Conservation (phyloP, 176 grass and related monocot genomes). For the Coix lacrymajobi region DNA sequence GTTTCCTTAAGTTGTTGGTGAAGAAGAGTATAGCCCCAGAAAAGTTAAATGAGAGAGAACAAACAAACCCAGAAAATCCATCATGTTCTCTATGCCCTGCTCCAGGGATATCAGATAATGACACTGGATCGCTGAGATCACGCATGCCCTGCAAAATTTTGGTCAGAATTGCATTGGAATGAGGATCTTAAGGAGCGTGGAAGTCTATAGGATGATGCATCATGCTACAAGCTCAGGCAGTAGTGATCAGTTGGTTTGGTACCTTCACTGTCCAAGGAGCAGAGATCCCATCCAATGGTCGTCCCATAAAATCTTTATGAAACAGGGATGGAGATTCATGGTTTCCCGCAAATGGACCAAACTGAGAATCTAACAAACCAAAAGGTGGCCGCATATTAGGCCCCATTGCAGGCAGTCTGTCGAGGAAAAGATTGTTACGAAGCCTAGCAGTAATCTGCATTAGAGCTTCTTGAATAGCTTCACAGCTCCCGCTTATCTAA, state of each 20-base stretch:
- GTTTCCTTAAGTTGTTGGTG: not conserved
- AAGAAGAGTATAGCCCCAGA: not conserved
- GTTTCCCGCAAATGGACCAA: conserved; percentile 58
- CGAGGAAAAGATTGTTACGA: conserved; percentile 77
- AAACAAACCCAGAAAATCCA: conserved; percentile 73
- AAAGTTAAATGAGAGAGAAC: conserved; percentile 10
- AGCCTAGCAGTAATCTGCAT: conserved; percentile 84
- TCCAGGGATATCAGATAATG: conserved; percentile 56
- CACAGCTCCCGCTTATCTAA: conserved; percentile 72
- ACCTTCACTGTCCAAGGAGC: conserved; percentile 60
- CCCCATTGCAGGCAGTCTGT: conserved; percentile 45
- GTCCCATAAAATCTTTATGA: conserved; percentile 61
- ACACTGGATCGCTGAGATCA: conserved; percentile 45
- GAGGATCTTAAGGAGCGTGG: not conserved
- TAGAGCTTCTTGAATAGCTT: conserved; percentile 82
- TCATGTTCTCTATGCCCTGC: conserved; percentile 51
- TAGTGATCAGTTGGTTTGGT: not conserved
- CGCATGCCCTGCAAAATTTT: conserved; percentile 42
- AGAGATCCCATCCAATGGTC: conserved; percentile 56
- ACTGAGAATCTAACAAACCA: conserved; percentile 53
- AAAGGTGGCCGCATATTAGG: conserved; percentile 53
- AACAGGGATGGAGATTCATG: conserved; percentile 56
- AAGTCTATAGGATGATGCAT: not conserved
- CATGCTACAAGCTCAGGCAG: not conserved
- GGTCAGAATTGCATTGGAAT: not conserved